These are phyloP conservation scores for Cocos nucifera DNA, from an alignment of 176 grass and related monocot genomes.

Conservation along the genomic window DNA sequence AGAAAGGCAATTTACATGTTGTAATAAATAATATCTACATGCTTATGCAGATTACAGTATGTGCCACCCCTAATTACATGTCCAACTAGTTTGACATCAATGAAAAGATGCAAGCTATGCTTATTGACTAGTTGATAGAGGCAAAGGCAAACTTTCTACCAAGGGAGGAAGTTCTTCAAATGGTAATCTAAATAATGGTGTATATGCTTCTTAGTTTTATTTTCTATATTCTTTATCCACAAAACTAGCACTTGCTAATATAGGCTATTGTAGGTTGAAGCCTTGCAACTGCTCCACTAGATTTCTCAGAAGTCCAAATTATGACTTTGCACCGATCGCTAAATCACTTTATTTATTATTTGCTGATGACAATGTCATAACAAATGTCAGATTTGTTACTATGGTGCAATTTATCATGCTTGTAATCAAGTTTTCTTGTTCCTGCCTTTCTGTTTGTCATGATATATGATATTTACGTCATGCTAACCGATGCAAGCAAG, in stretches of 20 bases:
- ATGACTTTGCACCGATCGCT: too few relatives aligned
- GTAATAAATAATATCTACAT: too few relatives aligned
- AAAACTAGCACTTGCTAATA: too few relatives aligned
- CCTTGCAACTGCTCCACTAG: too few relatives aligned
- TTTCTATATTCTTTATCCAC: not conserved
- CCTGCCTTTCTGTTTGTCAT: not conserved
- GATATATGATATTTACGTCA: too few relatives aligned
- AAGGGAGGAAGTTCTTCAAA: conserved; percentile 52
- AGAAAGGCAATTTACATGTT: too few relatives aligned
- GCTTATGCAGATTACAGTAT: conserved; percentile 39
- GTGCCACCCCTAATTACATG: conserved; percentile 70
- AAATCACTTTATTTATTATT: too few relatives aligned
- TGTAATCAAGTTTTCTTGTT: not conserved
- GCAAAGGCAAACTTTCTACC: conserved; percentile 9
- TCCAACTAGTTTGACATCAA: conserved; percentile 71
- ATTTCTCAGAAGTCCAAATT: too few relatives aligned
- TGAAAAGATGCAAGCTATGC: conserved; percentile 84
- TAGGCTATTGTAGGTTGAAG: too few relatives aligned
- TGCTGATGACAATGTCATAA: too few relatives aligned
- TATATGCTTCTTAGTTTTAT: not conserved
- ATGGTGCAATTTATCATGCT: too few relatives aligned
- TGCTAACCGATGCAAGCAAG: conserved; percentile 23
- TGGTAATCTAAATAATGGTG: conserved; percentile 37
- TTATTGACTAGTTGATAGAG: conserved; percentile 88
- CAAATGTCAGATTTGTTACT: too few relatives aligned